phyloP scores from a whole-genome alignment of 2,329 filamentous ascomycete species.

The Penicillium olsonii region DNA sequence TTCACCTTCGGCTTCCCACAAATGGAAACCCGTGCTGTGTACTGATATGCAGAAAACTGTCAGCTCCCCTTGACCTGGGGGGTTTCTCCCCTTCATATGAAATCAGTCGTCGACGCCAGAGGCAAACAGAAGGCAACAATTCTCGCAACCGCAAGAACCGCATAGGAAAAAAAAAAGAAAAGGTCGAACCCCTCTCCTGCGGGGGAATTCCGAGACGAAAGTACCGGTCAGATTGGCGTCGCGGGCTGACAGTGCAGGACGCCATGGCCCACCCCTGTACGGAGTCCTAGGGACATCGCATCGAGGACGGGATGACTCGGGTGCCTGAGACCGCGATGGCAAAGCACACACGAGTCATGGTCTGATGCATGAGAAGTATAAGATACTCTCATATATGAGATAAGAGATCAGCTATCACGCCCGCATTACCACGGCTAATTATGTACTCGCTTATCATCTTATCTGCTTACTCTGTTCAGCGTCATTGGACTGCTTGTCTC shows the following conservation, averaged over 20 bases:
- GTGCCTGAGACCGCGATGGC: constrained; percentile 1
- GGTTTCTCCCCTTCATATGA: constrained; percentile 13
- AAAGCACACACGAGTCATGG: background rate
- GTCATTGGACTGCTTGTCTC: background rate
- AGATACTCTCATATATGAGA: too few species aligned
- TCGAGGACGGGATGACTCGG: constrained; percentile 9
- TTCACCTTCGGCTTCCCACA: background rate
- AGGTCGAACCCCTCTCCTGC: background rate
- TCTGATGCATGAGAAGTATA: background rate
- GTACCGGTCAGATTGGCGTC: constrained; percentile 10
- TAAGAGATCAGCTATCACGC: constrained; percentile 11
- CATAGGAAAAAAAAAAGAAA: constrained; percentile 14
- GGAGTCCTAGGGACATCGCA: background rate
- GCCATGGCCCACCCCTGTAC: constrained; percentile 9
- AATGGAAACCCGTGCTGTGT: background rate
- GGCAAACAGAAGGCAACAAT: constrained; percentile 2
- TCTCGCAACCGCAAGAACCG: constrained; percentile 26
- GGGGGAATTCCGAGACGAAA: constrained; percentile 1
- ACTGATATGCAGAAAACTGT: constrained; percentile 17
- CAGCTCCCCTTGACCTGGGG: constrained; percentile 12
- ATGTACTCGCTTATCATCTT: constrained; percentile 30
- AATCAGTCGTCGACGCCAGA: constrained; percentile 8
- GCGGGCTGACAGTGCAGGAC: constrained; percentile 9
- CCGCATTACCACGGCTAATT: constrained; percentile 33
- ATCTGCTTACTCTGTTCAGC: background rate